Evolutionary conservation across 108 stramenopile genomes (phyloP).

Genomic region (Fragilaria crotonensis): DNA sequence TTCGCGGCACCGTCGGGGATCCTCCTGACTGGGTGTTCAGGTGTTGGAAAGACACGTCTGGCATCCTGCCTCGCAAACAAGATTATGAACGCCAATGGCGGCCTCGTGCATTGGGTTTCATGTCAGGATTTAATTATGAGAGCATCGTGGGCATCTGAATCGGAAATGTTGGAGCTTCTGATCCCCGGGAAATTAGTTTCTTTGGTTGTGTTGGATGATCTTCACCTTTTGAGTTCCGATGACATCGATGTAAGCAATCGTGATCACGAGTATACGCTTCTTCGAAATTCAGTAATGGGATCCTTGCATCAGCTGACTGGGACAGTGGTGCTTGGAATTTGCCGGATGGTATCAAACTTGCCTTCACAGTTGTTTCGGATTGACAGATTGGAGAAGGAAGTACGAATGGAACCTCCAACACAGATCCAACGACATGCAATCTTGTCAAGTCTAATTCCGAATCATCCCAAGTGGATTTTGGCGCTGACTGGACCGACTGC

Average conservation of each 20-base stretch:
- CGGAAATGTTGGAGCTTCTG: conserved; percentile 27
- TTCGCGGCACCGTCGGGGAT: conserved; percentile 47
- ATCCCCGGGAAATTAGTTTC: conserved; percentile 5
- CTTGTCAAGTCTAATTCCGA: conserved; percentile 32
- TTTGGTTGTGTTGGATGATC: conserved; percentile 63
- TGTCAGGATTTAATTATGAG: conserved; percentile 28
- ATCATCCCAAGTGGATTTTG: conserved; percentile 32
- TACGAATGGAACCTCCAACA: conserved; percentile 63
- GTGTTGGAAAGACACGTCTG: conserved; percentile 77
- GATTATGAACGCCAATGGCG: background rate
- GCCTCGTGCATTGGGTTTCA: conserved; percentile 15
- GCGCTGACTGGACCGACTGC: conserved; percentile 49
- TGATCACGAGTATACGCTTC: conserved; percentile 40
- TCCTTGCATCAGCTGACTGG: conserved; percentile 29
- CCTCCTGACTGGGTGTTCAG: conserved; percentile 60
- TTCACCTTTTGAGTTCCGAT: conserved; percentile 35
- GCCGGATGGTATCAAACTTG: conserved; percentile 29
- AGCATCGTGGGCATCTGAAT: conserved; percentile 31
- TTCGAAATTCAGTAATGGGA: conserved; percentile 41
- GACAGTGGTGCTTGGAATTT: conserved; percentile 43
- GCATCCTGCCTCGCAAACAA: conserved; percentile 19
- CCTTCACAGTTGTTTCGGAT: conserved; percentile 46
- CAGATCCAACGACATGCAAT: conserved; percentile 53
- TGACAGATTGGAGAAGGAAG: conserved; percentile 61
- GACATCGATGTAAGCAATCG: conserved; percentile 21